Conservation (phyloP, 345 rosid genomes). For the Microcos paniculata region DNA sequence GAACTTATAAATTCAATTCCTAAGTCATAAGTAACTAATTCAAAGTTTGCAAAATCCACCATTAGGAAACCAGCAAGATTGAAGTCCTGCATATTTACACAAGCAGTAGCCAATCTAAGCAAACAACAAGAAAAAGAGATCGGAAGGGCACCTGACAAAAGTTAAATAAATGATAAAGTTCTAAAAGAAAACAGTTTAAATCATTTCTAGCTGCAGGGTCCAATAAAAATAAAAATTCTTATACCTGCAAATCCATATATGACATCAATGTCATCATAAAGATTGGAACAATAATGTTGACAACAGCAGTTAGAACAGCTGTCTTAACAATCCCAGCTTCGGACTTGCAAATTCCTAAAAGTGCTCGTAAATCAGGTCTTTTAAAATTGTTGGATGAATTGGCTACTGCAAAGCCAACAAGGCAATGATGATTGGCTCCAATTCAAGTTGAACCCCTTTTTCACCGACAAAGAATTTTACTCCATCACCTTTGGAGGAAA, state of each 20-base stretch:
- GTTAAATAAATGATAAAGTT: slow-evolving; percentile 4
- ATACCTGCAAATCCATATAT: slow-evolving; percentile 91
- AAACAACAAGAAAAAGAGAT: not conserved
- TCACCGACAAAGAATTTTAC: slow-evolving; percentile 51
- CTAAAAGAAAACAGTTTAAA: slow-evolving; percentile 8
- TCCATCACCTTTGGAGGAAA: slow-evolving; percentile 47
- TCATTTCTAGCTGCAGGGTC: slow-evolving; percentile 53
- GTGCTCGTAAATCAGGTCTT: slow-evolving; percentile 47
- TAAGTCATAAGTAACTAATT: not conserved
- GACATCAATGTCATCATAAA: slow-evolving; percentile 70
- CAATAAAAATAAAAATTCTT: not conserved
- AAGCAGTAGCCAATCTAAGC: not conserved
- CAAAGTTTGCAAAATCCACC: not conserved
- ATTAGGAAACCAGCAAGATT: not conserved
- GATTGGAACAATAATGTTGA: slow-evolving; percentile 77
- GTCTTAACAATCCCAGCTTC: slow-evolving; percentile 56
- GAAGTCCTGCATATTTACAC: not conserved
- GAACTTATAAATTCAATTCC: not conserved
- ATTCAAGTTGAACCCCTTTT: slow-evolving; percentile 42
- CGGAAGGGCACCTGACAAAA: slow-evolving; percentile 8
- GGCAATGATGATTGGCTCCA: slow-evolving; percentile 39
- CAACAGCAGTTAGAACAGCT: slow-evolving; percentile 57
- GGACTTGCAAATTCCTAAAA: slow-evolving; percentile 49
- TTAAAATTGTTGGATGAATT: slow-evolving; percentile 34
- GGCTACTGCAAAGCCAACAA: slow-evolving; percentile 46